phyloP scores from a whole-genome alignment of 768 basidiomycete genomes.

The Sistotremastrum niveocremeum region DNA sequence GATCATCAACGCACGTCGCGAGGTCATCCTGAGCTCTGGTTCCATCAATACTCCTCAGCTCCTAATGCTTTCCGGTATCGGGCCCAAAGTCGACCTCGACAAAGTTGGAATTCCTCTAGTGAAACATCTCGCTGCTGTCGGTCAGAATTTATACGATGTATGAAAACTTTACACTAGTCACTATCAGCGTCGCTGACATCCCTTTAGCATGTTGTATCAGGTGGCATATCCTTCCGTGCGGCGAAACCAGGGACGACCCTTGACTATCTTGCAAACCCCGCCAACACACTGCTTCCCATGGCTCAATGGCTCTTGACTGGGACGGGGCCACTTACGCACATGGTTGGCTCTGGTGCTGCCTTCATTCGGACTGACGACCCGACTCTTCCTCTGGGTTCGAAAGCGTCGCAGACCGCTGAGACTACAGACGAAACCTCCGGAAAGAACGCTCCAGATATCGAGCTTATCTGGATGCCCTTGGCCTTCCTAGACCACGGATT shows the following conservation, averaged over 20 bases:
- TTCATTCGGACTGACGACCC: slow-evolving; percentile 40
- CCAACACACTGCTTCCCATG: background rate
- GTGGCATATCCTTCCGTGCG: slow-evolving; percentile 1
- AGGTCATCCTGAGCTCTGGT: slow-evolving; percentile 14
- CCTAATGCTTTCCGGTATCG: slow-evolving; percentile 30
- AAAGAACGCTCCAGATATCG: slow-evolving; percentile 6
- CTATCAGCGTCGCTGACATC: too few species aligned
- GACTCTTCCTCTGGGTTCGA: background rate
- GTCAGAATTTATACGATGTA: slow-evolving; percentile 23
- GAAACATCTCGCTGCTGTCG: slow-evolving; percentile 25
- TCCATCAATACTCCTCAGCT: slow-evolving; percentile 23
- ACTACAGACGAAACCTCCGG: slow-evolving; percentile 3
- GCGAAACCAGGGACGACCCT: background rate
- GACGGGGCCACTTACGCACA: too few species aligned
- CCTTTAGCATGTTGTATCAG: background rate
- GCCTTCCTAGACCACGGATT: background rate
- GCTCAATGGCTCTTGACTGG: background rate
- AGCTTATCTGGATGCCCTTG: slow-evolving; percentile 4
- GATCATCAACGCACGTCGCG: slow-evolving; percentile 9
- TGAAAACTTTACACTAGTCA: background rate
- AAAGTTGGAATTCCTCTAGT: slow-evolving; percentile 16
- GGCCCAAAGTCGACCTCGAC: slow-evolving; percentile 19
- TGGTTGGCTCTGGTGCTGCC: slow-evolving; percentile 22
- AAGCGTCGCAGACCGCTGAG: too few species aligned
- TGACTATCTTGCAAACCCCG: slow-evolving; percentile 1